Evolutionary conservation across 1,284 basidiomycete species (phyloP).

Genomic region (Trametes polyzona): DNA sequence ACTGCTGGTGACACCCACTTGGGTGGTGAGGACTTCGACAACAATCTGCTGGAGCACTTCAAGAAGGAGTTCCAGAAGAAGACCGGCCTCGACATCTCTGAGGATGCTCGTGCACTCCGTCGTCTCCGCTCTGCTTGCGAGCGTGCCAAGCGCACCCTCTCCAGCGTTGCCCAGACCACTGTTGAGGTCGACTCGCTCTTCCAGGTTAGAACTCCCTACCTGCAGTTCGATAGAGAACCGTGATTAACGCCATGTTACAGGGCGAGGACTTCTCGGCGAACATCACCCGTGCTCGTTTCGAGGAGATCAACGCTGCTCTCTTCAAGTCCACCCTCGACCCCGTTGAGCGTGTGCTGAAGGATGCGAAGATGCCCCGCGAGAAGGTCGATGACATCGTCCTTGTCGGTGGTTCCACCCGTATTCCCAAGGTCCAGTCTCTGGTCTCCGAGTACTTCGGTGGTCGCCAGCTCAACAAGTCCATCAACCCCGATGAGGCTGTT

Average conservation of each 20-base stretch:
- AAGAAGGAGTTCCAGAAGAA: conserved; percentile 99
- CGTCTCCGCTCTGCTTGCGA: conserved; percentile 97
- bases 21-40: conserved; percentile 98
- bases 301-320: conserved; percentile 94
- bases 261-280: conserved; percentile 94
- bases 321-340: conserved; percentile 99
- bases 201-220: conserved; percentile 57
- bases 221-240: background rate
- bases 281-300: conserved; percentile 99
- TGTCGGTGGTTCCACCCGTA: conserved; percentile 99
- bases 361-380: conserved; percentile 95
- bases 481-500: conserved; percentile 96
- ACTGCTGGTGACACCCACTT: conserved; percentile 99
- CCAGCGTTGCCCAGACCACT: conserved; percentile 97
- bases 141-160: conserved; percentile 98
- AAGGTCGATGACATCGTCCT: conserved; percentile 99
- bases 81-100: conserved; percentile 96
- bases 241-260: conserved; percentile 42
- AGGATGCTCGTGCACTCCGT: conserved; percentile 93
- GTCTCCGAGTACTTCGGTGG: conserved; percentile 99
- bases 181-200: conserved; percentile 99
- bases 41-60: conserved; percentile 96
- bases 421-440: conserved; percentile 98
- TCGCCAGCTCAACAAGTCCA: conserved; percentile 98
- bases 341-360: conserved; percentile 98